Evolutionary conservation across 2,329 filamentous ascomycete species (phyloP), one percentile per base, ranked within the genome.

Genomic region (Lachnellula subtilissima): DNA sequence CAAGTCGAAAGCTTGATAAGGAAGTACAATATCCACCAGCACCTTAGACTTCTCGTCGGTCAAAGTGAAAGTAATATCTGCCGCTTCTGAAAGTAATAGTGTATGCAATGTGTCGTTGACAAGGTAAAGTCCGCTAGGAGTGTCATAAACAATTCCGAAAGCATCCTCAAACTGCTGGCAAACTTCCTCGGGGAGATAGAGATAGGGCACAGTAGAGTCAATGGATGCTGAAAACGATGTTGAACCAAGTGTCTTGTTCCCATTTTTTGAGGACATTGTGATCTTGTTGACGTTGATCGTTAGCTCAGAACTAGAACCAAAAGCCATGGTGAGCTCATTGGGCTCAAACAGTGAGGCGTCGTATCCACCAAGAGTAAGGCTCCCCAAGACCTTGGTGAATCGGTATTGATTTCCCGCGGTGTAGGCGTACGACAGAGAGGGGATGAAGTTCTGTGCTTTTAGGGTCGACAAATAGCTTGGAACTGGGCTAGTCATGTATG

Each of bases 361-460:
- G 55, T 74, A 75, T 4, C 74, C 74, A 22, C 65, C 65, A 32
- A 68, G 54, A 7, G 58, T 66, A n/a, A 68, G 52, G 35, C 61
- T 66, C 17, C 57, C 64, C 8, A 63, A 42, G 11, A 57, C 60
- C 40, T 56, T 59, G 25, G 57, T 58, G 35, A 56, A 58, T 65
- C 73, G 72, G 54, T 76, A 75, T 48, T 66, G 67, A 19, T 71
- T 72, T 2, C 74, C 73, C 5, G 74, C 74, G 6, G 73, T 75
- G 55, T 75, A 76, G 50, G 72, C 73, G 70, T 73, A 76, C 50
- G 72, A 74, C 14, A 74, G 58, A 54, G 72, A 74, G 7, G 73
- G 73, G 25, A 75, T 75, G 17, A 65, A 53, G 4, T 67, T 65
- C 35, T 72, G 62, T 19, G 70, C 63, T 57, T 73, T 75, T 5